A percentile compares a stretch with the other conserved stretches of the same genome.
phyloP scores from a whole-genome alignment of 257 asterid genomes.

The Rhazya stricta region DNA sequence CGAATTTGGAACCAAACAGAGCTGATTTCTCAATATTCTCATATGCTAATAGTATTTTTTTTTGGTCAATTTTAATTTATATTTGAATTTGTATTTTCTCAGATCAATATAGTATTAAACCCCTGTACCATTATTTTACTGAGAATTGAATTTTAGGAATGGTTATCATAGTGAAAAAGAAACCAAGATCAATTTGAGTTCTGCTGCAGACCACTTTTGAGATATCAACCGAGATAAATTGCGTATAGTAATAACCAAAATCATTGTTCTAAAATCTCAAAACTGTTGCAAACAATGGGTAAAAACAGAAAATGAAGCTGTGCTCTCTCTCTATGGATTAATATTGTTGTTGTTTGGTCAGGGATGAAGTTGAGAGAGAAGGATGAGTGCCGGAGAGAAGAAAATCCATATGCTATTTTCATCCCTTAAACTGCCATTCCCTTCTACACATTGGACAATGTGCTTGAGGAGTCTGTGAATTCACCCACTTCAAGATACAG shows the following conservation, averaged over 20 bases:
- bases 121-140: too few species aligned
- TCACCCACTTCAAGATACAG: slow-evolving; percentile 92
- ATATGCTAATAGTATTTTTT: too few species aligned
- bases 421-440: slow-evolving; percentile 91
- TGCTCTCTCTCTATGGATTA: neutral
- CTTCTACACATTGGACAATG: slow-evolving; percentile 94
- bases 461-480: slow-evolving; percentile 79
- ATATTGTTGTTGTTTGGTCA: neutral
- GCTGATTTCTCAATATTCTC: too few species aligned
- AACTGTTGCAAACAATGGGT: neutral
- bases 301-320: neutral
- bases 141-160: too few species aligned
- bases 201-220: too few species aligned
- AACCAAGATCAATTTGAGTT: too few species aligned
- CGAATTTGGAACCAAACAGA: too few species aligned
- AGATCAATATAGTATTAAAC: too few species aligned
- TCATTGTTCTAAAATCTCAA: neutral
- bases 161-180: too few species aligned
- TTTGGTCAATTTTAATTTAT: too few species aligned
- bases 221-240: too few species aligned
- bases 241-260: neutral
- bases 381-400: neutral
- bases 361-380: neutral
- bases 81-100: too few species aligned
- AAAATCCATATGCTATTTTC: neutral